Conservation (phyloP, 2,329 filamentous ascomycete genomes). For the Claviceps spartinae region DNA sequence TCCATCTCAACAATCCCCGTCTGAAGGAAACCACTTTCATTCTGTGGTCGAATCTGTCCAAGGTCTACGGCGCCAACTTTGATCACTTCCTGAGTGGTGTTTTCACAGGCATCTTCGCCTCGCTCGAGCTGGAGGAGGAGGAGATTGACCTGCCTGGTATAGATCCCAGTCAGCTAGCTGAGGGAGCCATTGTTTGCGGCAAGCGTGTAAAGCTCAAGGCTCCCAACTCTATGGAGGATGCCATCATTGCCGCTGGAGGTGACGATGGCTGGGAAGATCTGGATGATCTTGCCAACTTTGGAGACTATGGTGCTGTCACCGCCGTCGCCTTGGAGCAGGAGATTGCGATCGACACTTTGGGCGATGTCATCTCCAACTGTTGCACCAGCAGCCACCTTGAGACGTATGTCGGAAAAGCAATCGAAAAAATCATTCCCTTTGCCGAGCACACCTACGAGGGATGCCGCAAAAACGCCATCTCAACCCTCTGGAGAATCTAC, state of each 20-base stretch:
- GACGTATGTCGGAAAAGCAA: conserved; percentile 77
- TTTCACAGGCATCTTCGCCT: conserved; percentile 68
- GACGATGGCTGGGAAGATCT: conserved; percentile 42
- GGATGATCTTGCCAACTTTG: conserved; percentile 70
- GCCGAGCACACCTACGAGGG: conserved; percentile 86
- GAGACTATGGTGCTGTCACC: conserved; percentile 74
- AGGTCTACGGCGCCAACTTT: conserved; percentile 81
- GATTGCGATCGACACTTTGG: conserved; percentile 87
- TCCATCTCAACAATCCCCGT: conserved; percentile 76
- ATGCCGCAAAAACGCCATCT: conserved; percentile 80
- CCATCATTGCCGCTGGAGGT: conserved; percentile 42
- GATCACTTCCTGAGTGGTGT: conserved; percentile 65
- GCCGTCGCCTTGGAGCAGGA: conserved; percentile 93
- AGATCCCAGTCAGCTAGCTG: conserved; percentile 45
- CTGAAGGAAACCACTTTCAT: conserved; percentile 96
- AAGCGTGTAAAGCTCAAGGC: conserved; percentile 72
- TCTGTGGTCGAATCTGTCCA: conserved; percentile 86
- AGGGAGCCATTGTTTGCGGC: conserved; percentile 63
- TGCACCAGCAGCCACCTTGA: conserved; percentile 59
- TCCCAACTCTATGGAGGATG: conserved; percentile 39
- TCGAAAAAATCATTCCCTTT: conserved; percentile 68
- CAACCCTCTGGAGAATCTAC: conserved; percentile 87
- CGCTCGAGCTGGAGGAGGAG: conserved; percentile 77
- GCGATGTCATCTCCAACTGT: conserved; percentile 80
- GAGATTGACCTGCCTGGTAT: conserved; percentile 65